phyloP scores from a whole-genome alignment of 805 yeast species.

The Torulaspora gathmanii region DNA sequence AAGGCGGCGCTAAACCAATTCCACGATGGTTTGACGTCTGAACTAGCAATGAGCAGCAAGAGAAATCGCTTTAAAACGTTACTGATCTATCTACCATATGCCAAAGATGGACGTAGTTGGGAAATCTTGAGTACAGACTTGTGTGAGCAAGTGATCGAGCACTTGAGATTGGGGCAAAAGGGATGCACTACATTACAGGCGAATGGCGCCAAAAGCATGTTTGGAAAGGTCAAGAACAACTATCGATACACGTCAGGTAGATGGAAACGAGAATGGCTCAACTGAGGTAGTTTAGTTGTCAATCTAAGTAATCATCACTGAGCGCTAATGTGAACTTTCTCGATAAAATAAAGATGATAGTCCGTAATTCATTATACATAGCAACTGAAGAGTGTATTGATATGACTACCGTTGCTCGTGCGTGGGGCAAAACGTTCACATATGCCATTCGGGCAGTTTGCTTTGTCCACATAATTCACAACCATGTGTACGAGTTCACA shows the following conservation, averaged over 20 bases:
- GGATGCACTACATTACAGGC: constrained; percentile 12
- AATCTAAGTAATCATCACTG: background rate
- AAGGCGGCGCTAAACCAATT: constrained; percentile 27
- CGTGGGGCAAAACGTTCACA: constrained; percentile 35
- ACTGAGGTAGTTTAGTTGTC: background rate
- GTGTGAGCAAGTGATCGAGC: constrained; percentile 11
- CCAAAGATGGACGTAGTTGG: constrained; percentile 2
- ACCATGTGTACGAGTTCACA: constrained; percentile 65
- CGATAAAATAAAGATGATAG: background rate
- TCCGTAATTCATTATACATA: no score
- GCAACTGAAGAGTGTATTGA: background rate
- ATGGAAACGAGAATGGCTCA: constrained; percentile 7
- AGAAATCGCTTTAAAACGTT: constrained; percentile 11
- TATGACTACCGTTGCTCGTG: constrained; percentile 3
- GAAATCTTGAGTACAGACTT: constrained; percentile 6
- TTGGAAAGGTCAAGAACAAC: constrained; percentile 4
- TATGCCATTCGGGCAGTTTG: constrained; percentile 59
- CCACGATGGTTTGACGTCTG: constrained; percentile 27
- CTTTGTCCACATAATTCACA: constrained; percentile 59
- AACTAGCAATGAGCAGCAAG: constrained; percentile 6
- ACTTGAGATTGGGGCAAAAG: constrained; percentile 17
- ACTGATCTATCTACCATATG: constrained; percentile 14
- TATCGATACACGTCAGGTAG: constrained; percentile 5
- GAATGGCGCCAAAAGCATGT: background rate
- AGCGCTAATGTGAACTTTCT: background rate